Conservation (phyloP, 2,329 filamentous ascomycete species). For the Fusarium falciforme region DNA sequence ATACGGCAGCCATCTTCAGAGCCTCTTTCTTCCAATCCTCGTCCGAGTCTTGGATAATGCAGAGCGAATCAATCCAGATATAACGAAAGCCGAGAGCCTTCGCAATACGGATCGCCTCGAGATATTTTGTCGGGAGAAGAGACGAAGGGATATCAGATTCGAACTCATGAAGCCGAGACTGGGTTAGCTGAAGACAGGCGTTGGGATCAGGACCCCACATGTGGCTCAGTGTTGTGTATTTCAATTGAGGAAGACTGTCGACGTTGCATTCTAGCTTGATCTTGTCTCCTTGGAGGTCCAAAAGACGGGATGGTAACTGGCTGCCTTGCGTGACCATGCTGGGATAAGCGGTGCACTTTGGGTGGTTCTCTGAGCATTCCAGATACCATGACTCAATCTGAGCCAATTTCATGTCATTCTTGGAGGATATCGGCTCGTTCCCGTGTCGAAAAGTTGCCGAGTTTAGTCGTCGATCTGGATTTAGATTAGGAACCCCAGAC, state of each 20-base stretch:
- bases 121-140: not conserved
- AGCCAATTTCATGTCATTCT: not conserved
- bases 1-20: not conserved
- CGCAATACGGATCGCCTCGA: not conserved
- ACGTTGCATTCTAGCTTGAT: constrained; percentile 9
- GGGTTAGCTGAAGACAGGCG: constrained; percentile 1
- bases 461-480: not conserved
- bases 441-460: not conserved
- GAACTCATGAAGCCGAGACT: not conserved
- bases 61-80: not conserved
- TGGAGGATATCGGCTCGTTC: constrained; percentile 7
- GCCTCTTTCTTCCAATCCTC: constrained; percentile 5
- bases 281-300: not conserved
- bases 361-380: not conserved
- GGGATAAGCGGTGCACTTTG: constrained; percentile 9
- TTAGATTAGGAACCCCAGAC: not conserved
- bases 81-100: not conserved
- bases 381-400: not conserved
- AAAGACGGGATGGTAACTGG: not conserved
- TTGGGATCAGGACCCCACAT: constrained; percentile 12
- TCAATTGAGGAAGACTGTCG: rapidly evolving
- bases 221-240: constrained; percentile 11
- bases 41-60: not conserved
- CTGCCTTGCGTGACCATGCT: constrained; percentile 5
- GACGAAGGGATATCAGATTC: not conserved